Conservation (phyloP, 2,329 filamentous ascomycete genomes). For the Arthroderma uncinatum region DNA sequence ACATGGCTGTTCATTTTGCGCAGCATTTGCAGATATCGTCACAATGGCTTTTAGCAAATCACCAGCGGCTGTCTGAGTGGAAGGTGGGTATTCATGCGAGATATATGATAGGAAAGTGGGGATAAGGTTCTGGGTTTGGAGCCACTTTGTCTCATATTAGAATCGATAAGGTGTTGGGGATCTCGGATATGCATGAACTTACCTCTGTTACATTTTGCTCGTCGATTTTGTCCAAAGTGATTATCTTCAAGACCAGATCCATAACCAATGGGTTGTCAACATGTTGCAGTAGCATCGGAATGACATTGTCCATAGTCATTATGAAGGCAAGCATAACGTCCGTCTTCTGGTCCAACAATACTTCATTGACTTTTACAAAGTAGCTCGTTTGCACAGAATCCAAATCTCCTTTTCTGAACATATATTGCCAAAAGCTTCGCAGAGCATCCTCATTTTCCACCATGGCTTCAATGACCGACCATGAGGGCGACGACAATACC, state of each 20-base stretch:
- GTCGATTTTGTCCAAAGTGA: constrained; percentile 86
- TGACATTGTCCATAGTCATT: constrained; percentile 68
- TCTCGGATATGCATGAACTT: constrained; percentile 25
- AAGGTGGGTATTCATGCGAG: constrained; percentile 70
- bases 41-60: constrained; percentile 99
- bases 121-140: constrained; percentile 79
- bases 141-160: constrained; percentile 51
- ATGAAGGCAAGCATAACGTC: constrained; percentile 91
- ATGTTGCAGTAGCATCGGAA: constrained; percentile 78
- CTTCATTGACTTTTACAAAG: constrained; percentile 97
- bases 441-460: constrained; percentile 72
- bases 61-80: constrained; percentile 89
- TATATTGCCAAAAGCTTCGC: constrained; percentile 79
- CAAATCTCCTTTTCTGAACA: constrained; percentile 71
- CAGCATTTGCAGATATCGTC: constrained; percentile 95
- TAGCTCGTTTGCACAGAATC: constrained; percentile 93
- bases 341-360: constrained; percentile 94
- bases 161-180: constrained; percentile 5
- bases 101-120: constrained; percentile 79
- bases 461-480: constrained; percentile 88
- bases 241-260: constrained; percentile 93
- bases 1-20: constrained; percentile 95
- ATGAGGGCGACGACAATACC: constrained; percentile 87
- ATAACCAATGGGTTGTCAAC: constrained; percentile 98
- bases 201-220: constrained; percentile 91